Evolutionary conservation across 257 asterid genomes (phyloP), one percentile per base, ranked within the genome.

Genomic region (Avicennia marina): DNA sequence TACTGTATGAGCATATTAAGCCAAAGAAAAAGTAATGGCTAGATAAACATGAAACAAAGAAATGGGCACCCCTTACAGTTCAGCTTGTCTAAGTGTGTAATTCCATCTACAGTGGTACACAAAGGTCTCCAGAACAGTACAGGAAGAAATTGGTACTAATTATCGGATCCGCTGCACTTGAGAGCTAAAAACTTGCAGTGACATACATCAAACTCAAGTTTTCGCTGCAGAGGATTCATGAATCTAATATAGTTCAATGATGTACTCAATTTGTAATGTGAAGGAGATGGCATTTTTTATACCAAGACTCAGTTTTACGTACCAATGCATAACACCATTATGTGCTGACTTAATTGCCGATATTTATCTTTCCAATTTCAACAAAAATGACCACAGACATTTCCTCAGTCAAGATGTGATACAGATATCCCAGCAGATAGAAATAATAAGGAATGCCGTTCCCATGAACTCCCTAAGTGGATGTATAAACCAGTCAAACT

Each of bases 371-470:
- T 29, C 33, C 3, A 29, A 29, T 29, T 29, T 29, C 33, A 29
- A 29, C 33, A 29, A 29, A 3, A 7, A 29, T 7, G 33, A 29
- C 33, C 33, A 29, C 7, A 29, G 33, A 29, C 7, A 32, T 81
- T 58, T 65, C 85, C 36, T 69, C 86, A 9, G 66, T 81, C 83
- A 75, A 73, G 77, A 74, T 19, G 85, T 75, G 21, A 81, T 81
- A 51, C 61, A 72, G 71, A 75, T 81, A 66, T 78, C 81, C 16
- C 85, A 75, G 67, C 72, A 75, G 58, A 77, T 75, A 50, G 79
- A 78, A 41, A 70, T 81, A 67, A 56, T 81, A 53, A 62, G n/a
- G 75, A 71, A 67, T 59, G 72, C 64, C 32, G 75, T 67, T 27
- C 72, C 82, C 68, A 72, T 34, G 78, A 81, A 36, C n/a, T n/a